phyloP scores from a whole-genome alignment of 176 grass and related monocot genomes.

The Guadua angustifolia region DNA sequence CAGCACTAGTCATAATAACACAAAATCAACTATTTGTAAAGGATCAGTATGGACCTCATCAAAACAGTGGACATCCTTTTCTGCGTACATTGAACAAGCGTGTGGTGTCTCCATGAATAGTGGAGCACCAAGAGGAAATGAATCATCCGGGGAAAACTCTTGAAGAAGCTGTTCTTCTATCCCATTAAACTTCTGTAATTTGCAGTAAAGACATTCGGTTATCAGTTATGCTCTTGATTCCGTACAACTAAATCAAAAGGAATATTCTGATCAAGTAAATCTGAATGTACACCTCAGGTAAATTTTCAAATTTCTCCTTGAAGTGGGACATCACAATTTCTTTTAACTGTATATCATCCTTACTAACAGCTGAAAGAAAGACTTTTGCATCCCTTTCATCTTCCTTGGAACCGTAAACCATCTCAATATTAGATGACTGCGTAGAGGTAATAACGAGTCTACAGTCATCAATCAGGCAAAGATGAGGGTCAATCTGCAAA shows the following conservation, averaged over 20 bases:
- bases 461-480: conserved; percentile 68
- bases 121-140: conserved; percentile 71
- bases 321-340: conserved; percentile 65
- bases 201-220: conserved; percentile 10
- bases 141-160: conserved; percentile 89
- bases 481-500: conserved; percentile 84
- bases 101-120: conserved; percentile 84
- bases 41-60: conserved; percentile 69
- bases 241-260: conserved; percentile 32
- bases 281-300: conserved; percentile 64
- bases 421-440: conserved; percentile 46
- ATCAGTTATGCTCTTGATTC: conserved; percentile 23
- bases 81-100: conserved; percentile 57
- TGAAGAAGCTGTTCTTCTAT: conserved; percentile 84
- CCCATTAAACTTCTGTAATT: conserved; percentile 59
- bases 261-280: conserved; percentile 6
- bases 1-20: conserved; percentile 7
- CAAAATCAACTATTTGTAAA: conserved; percentile 19
- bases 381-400: conserved; percentile 70
- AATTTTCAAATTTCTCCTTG: conserved; percentile 67
- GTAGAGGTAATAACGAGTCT: conserved; percentile 49
- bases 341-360: conserved; percentile 71
- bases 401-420: conserved; percentile 79
- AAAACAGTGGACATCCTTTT: conserved; percentile 63
- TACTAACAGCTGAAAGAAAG: conserved; percentile 75